Conservation (phyloP, 495 filamentous ascomycete species). For the Apodospora peruviana region DNA sequence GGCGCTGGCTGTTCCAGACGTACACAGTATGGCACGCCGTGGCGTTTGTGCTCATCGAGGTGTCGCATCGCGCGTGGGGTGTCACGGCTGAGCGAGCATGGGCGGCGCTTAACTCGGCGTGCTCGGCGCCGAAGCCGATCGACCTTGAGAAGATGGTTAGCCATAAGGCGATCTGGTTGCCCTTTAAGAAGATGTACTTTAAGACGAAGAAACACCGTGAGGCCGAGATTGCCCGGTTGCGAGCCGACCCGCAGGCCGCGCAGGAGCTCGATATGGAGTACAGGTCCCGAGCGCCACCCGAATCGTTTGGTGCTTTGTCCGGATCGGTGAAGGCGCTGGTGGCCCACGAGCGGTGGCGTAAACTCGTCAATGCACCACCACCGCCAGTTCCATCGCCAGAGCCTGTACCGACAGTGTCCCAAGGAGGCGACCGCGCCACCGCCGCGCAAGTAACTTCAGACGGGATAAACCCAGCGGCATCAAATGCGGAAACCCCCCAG, state of each 20-base stretch:
- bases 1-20: slow-evolving; percentile 76
- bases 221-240: slow-evolving; percentile 39
- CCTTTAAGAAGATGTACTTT: slow-evolving; percentile 64
- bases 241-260: slow-evolving; percentile 35
- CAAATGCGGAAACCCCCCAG: slow-evolving; percentile 5
- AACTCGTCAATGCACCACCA: slow-evolving; percentile 36
- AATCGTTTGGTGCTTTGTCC: slow-evolving; percentile 33
- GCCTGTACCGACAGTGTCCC: slow-evolving; percentile 3
- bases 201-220: slow-evolving; percentile 55
- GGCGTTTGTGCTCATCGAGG: slow-evolving; percentile 69
- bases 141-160: slow-evolving; percentile 43
- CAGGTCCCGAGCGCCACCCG: slow-evolving; percentile 24
- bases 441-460: no score
- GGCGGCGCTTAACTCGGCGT: slow-evolving; percentile 61
- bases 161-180: slow-evolving; percentile 66
- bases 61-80: slow-evolving; percentile 64
- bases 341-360: slow-evolving; percentile 39
- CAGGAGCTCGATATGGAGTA: slow-evolving; percentile 35
- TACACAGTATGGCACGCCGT: slow-evolving; percentile 82
- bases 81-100: slow-evolving; percentile 73
- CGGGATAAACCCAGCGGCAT: neutral
- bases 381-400: slow-evolving; percentile 2
- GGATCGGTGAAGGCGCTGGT: slow-evolving; percentile 28
- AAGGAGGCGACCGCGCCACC: neutral
- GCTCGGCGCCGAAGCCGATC: slow-evolving; percentile 46